Evolutionary conservation across 2,329 filamentous ascomycete species (phyloP), one percentile per base, ranked within the genome.

Genomic region (Nothophoma quercina): DNA sequence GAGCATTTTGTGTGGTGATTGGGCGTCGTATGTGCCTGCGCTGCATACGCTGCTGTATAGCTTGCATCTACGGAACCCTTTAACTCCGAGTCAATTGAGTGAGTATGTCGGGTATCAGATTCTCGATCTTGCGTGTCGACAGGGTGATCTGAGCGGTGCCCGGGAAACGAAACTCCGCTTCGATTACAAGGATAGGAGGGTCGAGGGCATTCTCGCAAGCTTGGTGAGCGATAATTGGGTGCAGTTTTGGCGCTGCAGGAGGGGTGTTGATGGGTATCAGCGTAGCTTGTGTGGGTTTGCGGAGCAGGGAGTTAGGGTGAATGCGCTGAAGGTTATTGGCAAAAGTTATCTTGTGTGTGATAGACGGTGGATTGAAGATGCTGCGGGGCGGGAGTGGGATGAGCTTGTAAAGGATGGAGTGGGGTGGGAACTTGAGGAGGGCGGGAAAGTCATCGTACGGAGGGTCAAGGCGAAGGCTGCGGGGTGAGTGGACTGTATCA

Each of bases 11-110:
- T 86, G 89, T 51, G 86, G 87, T 59, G 88, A 96, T 63, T 89
- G 88, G 63, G 91, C 96, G 63, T 92, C 92, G 1, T 99, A 98
- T 73, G 88, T 93, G 59, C 91, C 93, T 0, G 91, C 93, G 1
- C 84, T 98, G 18, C 83, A 89, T 30, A 86, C 96, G 64, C 83
- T 97, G 2, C 80, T 99, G 10, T 83, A 86, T 35, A 77, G 78
- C 7, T 86, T 98, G 56, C 89, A 96, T 64, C 79, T 82, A 0
- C 73, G 80, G 2, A 84, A 87, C 41, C 87, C 87, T 4, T 83
- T 98, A 16, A 85, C 88, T 0, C 78, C 81, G 2, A 80, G 88
- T 5, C 92, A 96, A 68, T 76, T 91, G 4, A 84, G 87, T 40
- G 95, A 98, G 65, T 88, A 96, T 43, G 85, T 87, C 2, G 84